These are phyloP conservation scores for Globisporangium middletonii DNA, from an alignment of 352 stramenopile genomes.

Conservation along the genomic window DNA sequence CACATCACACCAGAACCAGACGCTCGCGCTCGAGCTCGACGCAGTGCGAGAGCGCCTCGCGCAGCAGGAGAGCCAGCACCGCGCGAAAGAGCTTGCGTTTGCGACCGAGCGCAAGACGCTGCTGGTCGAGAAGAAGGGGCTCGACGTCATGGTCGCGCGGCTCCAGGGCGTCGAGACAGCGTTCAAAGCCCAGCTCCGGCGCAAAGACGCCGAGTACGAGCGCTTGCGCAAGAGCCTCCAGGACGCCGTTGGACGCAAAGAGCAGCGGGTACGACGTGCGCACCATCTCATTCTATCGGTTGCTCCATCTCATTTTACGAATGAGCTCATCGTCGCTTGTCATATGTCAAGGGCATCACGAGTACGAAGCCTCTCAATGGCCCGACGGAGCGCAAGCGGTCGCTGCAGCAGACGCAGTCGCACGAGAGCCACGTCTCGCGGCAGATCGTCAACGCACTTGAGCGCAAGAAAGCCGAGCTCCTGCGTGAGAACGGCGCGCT, in stretches of 20 bases:
- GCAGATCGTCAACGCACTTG: conserved; percentile 57
- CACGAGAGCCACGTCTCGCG: conserved; percentile 56
- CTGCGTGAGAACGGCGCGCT: conserved; percentile 64
- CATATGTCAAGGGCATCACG: conserved; percentile 26
- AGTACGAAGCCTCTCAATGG: conserved; percentile 43
- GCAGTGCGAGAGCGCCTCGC: conserved; percentile 35
- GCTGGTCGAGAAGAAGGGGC: conserved; percentile 56
- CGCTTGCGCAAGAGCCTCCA: conserved; percentile 67
- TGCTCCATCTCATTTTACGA: neutral
- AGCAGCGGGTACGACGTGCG: conserved; percentile 32
- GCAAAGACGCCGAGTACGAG: conserved; percentile 74
- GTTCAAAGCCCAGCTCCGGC: conserved; percentile 66
- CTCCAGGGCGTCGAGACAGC: conserved; percentile 70
- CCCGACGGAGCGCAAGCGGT: conserved; percentile 25
- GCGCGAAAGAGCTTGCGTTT: conserved; percentile 50
- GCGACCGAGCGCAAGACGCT: conserved; percentile 39
- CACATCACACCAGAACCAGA: conserved; percentile 37
- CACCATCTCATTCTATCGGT: too few species aligned
- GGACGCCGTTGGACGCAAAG: conserved; percentile 46
- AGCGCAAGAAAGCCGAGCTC: conserved; percentile 55
- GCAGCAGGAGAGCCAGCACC: conserved; percentile 60
- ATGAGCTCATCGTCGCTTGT: neutral
- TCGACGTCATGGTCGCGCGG: conserved; percentile 44
- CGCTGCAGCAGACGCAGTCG: conserved; percentile 24
- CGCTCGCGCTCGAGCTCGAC: conserved; percentile 41